These are phyloP conservation scores for Leishmania aethiopica DNA, from an alignment of 208 protist species.

Conservation along the genomic window DNA sequence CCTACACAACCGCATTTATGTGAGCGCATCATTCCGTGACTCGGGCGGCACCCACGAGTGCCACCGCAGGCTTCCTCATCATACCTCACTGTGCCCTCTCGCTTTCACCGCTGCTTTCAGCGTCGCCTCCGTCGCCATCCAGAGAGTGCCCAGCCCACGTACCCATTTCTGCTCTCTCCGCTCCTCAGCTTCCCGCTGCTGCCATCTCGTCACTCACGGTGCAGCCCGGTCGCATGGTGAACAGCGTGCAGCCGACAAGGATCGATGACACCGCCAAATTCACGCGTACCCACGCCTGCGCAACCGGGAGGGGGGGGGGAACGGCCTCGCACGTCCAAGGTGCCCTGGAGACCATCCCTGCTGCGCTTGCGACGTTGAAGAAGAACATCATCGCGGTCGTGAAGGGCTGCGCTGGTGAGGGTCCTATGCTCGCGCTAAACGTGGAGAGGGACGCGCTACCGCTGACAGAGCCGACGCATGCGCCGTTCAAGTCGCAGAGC, in stretches of 20 bases:
- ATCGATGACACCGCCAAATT: conserved; percentile 67
- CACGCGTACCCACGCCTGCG: conserved; percentile 54
- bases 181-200: neutral
- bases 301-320: conserved; percentile 54
- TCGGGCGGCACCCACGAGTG: neutral
- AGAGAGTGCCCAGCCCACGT: neutral
- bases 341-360: conserved; percentile 38
- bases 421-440: conserved; percentile 38
- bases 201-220: conserved; percentile 23
- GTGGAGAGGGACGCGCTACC: conserved; percentile 72
- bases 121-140: neutral
- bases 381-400: conserved; percentile 53
- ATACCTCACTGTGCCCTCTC: neutral
- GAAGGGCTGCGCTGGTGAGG: conserved; percentile 46
- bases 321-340: conserved; percentile 60
- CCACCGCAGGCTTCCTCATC: neutral
- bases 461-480: conserved; percentile 47
- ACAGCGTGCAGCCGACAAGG: conserved; percentile 41
- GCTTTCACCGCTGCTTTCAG: neutral
- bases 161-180: neutral
- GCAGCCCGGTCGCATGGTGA: conserved; percentile 30
- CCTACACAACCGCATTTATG: neutral
- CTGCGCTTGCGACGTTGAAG: conserved; percentile 29
- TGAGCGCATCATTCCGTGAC: neutral
- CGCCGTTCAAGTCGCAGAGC: conserved; percentile 50